Conservation (phyloP, 1,139 yeast species). For the Lodderomyces orthopsilosis region DNA sequence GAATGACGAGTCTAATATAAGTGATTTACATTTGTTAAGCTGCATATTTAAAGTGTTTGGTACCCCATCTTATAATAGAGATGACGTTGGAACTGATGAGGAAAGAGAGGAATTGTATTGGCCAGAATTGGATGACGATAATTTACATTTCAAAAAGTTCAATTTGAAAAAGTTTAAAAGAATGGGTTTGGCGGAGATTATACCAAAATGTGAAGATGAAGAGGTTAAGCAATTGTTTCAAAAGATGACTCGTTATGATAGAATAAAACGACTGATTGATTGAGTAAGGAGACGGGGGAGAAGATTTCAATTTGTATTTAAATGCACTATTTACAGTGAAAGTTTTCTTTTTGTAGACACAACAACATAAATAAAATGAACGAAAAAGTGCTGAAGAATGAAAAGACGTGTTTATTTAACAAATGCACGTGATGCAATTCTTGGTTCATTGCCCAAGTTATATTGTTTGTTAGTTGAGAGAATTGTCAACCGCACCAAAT, state of each 20-base stretch:
- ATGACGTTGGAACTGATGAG: constrained; percentile 34
- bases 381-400: no score
- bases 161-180: constrained; percentile 21
- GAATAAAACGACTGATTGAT: constrained; percentile 13
- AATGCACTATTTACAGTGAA: no score
- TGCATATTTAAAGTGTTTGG: constrained; percentile 68
- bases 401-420: no score
- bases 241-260: constrained; percentile 25
- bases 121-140: constrained; percentile 35
- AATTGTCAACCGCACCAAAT: no score
- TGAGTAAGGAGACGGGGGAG: not conserved
- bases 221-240: constrained; percentile 19
- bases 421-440: no score
- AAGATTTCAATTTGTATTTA: no score
- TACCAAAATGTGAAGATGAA: constrained; percentile 28
- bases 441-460: no score
- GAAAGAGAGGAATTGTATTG: constrained; percentile 27
- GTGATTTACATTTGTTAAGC: constrained; percentile 65
- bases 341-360: no score
- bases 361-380: no score
- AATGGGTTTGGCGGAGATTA: constrained; percentile 14
- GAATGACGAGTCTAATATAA: constrained; percentile 22
- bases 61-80: constrained; percentile 48
- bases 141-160: constrained; percentile 31
- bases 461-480: not conserved